Base-by-base conservation (phyloP, 2,329 filamentous ascomycete genomes). In the Cordyceps pruinosa region DNA sequence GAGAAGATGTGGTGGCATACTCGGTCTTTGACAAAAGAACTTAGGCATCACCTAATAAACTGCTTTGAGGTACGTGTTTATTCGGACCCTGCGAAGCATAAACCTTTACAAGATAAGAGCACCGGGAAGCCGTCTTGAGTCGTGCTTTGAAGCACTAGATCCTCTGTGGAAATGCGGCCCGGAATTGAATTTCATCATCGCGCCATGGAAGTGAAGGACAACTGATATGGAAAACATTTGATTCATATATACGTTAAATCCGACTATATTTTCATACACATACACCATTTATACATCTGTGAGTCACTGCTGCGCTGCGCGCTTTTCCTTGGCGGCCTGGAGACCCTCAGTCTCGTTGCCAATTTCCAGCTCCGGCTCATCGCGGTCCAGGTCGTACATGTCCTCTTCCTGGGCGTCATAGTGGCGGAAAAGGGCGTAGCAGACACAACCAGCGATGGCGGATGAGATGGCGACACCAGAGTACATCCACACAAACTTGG, bases 401-500 rank as follows among this genome's bases (percentile, higher is more conserved):
- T 66, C 63, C 46, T 74, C 72, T 59, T 74, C 72, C 19, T 69
- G 60, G 0, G 57, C 61, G 59, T 74, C 72, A 26, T 74, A 74
- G 60, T 73, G 71, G 49, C 66, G 66, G 67, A 72, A 74, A 3
- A 68, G 58, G 52, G 55, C 51, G 69, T 75, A 85, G 70, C 87
- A 87, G 56, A 79, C 60, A 30, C 74, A 70, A 23, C 80, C 80
- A 3, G 76, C 73, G 2, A 73, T 28, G 54, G 76, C 75, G 1
- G 79, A 77, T 17, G 75, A 74, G 54, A 71, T 64, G 5, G 77
- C 77, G n/a, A 87, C 69, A 21, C 80, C 81, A 25, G 75, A 74
- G 64, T 87, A 88, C 77, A 89, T 80, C 83, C 84, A 88, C 58
- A 85, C 65, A 63, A 88, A 78, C 62, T 83, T 76, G 23, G 86